Evolutionary conservation across 371 early-diverging fungal species (phyloP).

Genomic region (Haplosporangium sp.): DNA sequence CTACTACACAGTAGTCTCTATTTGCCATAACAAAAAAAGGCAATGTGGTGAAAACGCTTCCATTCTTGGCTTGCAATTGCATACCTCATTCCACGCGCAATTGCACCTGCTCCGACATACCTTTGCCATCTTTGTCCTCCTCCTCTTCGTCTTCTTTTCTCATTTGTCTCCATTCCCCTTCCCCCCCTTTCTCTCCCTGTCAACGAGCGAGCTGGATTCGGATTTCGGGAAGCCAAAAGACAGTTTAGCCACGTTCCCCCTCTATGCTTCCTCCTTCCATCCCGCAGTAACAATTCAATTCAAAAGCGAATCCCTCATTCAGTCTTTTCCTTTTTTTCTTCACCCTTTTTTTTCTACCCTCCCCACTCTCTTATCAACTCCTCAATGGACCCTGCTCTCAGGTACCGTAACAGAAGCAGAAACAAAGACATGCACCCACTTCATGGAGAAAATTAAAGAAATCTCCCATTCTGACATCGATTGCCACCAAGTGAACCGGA

Average conservation of each 20-base stretch:
- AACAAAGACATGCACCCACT: background rate
- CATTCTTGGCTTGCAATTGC: too few relatives aligned
- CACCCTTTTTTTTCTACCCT: background rate
- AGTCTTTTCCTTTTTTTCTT: background rate
- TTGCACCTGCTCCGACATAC: too few relatives aligned
- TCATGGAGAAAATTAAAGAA: too few relatives aligned
- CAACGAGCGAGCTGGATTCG: background rate
- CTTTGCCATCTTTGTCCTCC: background rate
- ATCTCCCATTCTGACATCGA: background rate
- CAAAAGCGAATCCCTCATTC: background rate
- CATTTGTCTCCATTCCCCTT: background rate
- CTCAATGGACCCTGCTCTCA: background rate
- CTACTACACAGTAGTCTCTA: too few relatives aligned
- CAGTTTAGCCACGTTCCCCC: background rate
- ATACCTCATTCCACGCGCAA: too few relatives aligned
- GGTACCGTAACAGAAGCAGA: background rate
- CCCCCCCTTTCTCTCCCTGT: background rate
- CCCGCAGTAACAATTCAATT: background rate
- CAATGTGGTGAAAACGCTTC: too few relatives aligned
- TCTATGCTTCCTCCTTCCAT: background rate
- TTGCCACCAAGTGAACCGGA: background rate
- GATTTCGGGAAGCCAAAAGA: background rate
- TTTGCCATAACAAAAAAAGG: too few relatives aligned
- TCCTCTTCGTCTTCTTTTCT: background rate
- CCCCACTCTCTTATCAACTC: slow-evolving; percentile 1